Percentiles rank a stretch among this genome's conserved stretches.
Conservation (phyloP, 1,284 basidiomycete genomes). For the Trichosporon inkin region DNA sequence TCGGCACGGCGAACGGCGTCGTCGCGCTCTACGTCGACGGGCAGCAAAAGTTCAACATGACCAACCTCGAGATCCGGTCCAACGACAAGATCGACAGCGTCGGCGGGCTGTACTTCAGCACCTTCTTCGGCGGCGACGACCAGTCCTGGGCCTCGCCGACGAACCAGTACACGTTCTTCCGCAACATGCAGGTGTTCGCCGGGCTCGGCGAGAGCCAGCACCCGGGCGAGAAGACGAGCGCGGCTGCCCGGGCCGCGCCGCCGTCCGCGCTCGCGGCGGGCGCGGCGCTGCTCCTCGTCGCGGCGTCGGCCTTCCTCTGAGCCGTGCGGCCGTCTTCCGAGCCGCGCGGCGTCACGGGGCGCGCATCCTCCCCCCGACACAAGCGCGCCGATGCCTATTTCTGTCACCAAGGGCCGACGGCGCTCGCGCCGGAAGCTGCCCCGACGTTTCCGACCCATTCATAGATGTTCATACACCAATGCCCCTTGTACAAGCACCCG, state of each 20-base stretch:
- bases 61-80: conserved; percentile 43
- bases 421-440: too few relatives aligned
- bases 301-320: not conserved
- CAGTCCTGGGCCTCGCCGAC: conserved; percentile 44
- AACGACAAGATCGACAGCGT: conserved; percentile 32
- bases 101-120: conserved; percentile 49
- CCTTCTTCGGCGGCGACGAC: conserved; percentile 51
- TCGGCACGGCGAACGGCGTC: conserved; percentile 40
- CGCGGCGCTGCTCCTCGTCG: not conserved
- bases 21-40: conserved; percentile 48
- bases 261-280: not conserved
- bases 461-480: conserved; percentile 2
- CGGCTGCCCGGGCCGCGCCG: not conserved
- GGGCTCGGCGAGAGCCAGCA: conserved; percentile 34
- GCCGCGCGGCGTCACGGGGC: too few relatives aligned
- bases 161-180: conserved; percentile 44
- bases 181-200: conserved; percentile 42
- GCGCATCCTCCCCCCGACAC: too few relatives aligned
- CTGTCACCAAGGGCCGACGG: too few relatives aligned
- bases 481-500: not conserved
- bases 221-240: conserved; percentile 16
- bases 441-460: too few relatives aligned
- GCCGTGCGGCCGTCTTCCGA: not conserved
- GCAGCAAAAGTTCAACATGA: conserved; percentile 39
- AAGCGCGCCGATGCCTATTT: too few relatives aligned